These are phyloP conservation scores for Diaporthe longicolla DNA, from an alignment of 2,329 filamentous ascomycete genomes.

Conservation along the genomic window DNA sequence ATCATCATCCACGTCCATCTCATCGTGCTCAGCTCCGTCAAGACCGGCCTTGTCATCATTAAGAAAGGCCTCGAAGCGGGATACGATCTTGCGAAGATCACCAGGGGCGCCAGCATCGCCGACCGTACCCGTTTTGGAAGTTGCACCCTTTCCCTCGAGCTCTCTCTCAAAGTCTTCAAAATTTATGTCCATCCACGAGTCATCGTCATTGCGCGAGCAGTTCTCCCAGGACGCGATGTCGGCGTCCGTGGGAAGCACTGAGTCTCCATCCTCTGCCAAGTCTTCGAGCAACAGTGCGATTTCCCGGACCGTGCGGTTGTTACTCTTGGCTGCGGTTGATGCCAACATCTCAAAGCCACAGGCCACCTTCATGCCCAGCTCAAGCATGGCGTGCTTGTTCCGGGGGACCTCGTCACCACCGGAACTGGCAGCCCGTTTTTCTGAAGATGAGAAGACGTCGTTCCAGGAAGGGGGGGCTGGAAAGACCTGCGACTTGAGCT, in stretches of 20 bases:
- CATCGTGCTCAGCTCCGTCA: conserved; percentile 81
- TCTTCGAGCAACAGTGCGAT: conserved; percentile 84
- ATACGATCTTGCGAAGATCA: conserved; percentile 91
- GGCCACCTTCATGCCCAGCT: conserved; percentile 89
- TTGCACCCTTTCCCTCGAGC: conserved; percentile 66
- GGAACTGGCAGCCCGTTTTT: conserved; percentile 36
- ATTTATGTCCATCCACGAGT: conserved; percentile 92
- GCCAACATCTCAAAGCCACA: conserved; percentile 93
- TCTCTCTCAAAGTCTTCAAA: conserved; percentile 91
- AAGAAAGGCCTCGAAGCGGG: conserved; percentile 92
- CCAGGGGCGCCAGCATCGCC: conserved; percentile 78
- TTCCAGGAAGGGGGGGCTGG: conserved; percentile 71
- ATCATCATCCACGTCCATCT: conserved; percentile 78
- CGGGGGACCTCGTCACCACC: conserved; percentile 43
- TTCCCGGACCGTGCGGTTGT: conserved; percentile 79
- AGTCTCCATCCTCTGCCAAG: conserved; percentile 77
- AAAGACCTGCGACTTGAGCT: conserved; percentile 89
- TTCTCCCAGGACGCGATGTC: conserved; percentile 81
- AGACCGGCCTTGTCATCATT: conserved; percentile 86
- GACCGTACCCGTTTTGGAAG: conserved; percentile 62
- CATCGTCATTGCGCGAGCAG: conserved; percentile 78
- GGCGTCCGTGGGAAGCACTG: conserved; percentile 75
- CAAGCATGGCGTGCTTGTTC: conserved; percentile 59
- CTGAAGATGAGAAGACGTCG: conserved; percentile 50
- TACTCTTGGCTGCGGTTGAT: conserved; percentile 74